Conservation (phyloP, 164 flowering plant genomes). For the Vitis labrusca region DNA sequence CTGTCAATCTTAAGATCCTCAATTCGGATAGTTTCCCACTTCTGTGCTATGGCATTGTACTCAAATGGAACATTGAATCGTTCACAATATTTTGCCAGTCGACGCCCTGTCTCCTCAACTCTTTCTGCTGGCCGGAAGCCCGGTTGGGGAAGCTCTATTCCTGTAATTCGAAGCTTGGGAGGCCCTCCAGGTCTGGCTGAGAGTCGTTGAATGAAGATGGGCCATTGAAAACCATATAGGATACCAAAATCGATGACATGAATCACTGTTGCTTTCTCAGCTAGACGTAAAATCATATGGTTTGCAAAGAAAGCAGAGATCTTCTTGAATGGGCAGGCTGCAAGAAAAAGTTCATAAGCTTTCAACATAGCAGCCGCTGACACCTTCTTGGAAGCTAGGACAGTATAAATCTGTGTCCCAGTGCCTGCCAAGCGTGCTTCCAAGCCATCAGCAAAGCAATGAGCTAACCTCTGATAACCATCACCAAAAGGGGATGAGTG, state of each 20-base stretch:
- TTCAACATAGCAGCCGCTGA: slow-evolving; percentile 37
- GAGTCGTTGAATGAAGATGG: slow-evolving; percentile 36
- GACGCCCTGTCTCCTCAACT: slow-evolving; percentile 54
- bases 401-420: slow-evolving; percentile 24
- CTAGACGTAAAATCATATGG: slow-evolving; percentile 13
- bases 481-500: slow-evolving; percentile 40
- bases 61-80: slow-evolving; percentile 59
- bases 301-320: slow-evolving; percentile 22
- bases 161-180: slow-evolving; percentile 53
- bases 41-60: slow-evolving; percentile 50
- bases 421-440: slow-evolving; percentile 51
- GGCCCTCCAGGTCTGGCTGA: slow-evolving; percentile 46
- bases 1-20: slow-evolving; percentile 43
- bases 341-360: slow-evolving; percentile 29
- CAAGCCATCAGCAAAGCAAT: slow-evolving; percentile 38
- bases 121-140: slow-evolving; percentile 54
- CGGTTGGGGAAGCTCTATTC: slow-evolving; percentile 60
- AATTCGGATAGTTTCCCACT: slow-evolving; percentile 47
- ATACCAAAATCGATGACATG: slow-evolving; percentile 52
- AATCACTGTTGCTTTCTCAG: slow-evolving; percentile 29
- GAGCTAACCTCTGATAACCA: slow-evolving; percentile 44
- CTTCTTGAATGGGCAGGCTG: slow-evolving; percentile 35
- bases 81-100: slow-evolving; percentile 46
- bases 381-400: slow-evolving; percentile 13
- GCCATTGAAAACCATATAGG: slow-evolving; percentile 46